Base-by-base conservation (phyloP, 768 basidiomycete genomes). In the Mycena capillaripes region DNA sequence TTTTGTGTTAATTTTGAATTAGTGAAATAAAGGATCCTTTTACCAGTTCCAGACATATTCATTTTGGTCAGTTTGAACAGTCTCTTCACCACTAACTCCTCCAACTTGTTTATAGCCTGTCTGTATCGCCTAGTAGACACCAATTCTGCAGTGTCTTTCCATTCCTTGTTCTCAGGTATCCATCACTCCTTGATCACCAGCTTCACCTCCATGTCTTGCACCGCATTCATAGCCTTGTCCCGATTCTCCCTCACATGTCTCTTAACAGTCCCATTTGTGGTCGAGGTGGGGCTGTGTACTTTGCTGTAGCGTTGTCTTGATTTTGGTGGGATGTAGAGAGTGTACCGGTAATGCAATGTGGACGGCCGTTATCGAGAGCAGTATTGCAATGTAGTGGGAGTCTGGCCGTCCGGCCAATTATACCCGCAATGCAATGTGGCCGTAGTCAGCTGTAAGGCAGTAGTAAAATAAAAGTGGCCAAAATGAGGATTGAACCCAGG, bases 171-270 rank as follows among this genome's bases (percentile, higher is more conserved):
- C 1, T 32, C 55, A 3, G 8, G 0, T 4, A 16, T n/a, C 55
- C 32, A 56, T 4, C 32, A 19, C 19, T 16, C 32, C 32, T 8
- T 10, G 0, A 34, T 21, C 0, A 4, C 21, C 32, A 56, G 11
- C 21, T 21, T 32, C 2, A 8, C 19, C 32, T 56, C 55, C 32
- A 32, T 56, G 19, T n/a, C 55, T 32, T 34, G 32, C 0, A 34
- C 55, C 4, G 21, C 7, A 3, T 7, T 10, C 3, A 70, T 16
- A 6, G 72, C 61, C 40, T 59, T 63, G 7, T 69, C 50, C 12
- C 64, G 65, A 48, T 68, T 70, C 42, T 77, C 74, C 21, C 53
- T 29, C 4, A 71, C 71, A 73, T 77, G 55, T 2, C 32, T 10
- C 7, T 27, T 9, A 0, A 11, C 21, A 0, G 32, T 56, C 6